These are phyloP conservation scores for Pythium folliculosum DNA, from an alignment of 352 stramenopile species.

Conservation along the genomic window DNA sequence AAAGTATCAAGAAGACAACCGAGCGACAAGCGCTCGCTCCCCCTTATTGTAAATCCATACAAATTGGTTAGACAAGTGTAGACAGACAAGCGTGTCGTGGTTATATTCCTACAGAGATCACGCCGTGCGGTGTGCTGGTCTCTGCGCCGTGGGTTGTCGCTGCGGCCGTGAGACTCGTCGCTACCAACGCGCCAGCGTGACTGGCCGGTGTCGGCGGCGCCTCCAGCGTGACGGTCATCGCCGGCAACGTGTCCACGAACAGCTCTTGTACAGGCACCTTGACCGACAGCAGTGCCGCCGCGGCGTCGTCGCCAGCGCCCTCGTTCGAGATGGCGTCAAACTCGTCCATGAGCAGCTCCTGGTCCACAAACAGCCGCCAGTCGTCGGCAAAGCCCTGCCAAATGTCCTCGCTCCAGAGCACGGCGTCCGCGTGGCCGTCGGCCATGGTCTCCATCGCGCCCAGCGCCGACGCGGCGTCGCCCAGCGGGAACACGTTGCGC, in stretches of 20 bases:
- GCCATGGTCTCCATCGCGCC: slow-evolving; percentile 23
- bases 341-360: slow-evolving; percentile 60
- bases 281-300: slow-evolving; percentile 22
- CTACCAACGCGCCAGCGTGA: neutral
- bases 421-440: slow-evolving; percentile 35
- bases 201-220: neutral
- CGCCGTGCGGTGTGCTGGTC: neutral
- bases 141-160: neutral
- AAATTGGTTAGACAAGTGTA: neutral
- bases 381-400: slow-evolving; percentile 63
- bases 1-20: neutral
- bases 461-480: slow-evolving; percentile 6
- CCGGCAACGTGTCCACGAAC: slow-evolving; percentile 36
- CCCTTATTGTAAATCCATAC: slow-evolving; percentile 4
- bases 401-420: slow-evolving; percentile 55
- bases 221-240: slow-evolving; percentile 25
- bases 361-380: slow-evolving; percentile 52
- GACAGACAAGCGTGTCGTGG: neutral
- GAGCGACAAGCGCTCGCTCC: too few species aligned
- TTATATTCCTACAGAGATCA: slow-evolving; percentile 29
- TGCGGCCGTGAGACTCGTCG: neutral
- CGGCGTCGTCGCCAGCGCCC: slow-evolving; percentile 12
- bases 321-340: slow-evolving; percentile 42
- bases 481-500: slow-evolving; percentile 9
- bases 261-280: slow-evolving; percentile 44